These are phyloP conservation scores for Brachypodium distachyon DNA, from an alignment of 202 grass and related monocot genomes.

Conservation along the genomic window DNA sequence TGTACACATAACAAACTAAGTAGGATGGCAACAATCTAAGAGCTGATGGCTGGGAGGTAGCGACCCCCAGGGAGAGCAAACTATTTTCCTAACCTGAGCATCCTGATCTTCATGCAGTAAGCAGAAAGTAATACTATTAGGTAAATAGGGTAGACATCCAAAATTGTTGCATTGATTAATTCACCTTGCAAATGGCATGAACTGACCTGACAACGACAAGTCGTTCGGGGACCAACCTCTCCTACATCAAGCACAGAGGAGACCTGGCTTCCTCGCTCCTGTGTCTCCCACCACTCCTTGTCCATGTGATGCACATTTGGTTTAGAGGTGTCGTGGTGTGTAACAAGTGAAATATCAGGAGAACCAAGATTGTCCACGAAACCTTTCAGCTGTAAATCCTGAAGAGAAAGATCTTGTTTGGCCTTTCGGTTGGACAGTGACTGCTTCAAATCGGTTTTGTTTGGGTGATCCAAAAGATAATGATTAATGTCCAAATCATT, in stretches of 20 bases:
- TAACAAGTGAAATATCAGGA: conserved; percentile 25
- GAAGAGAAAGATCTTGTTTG: conserved; percentile 58
- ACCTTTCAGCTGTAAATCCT: conserved; percentile 89
- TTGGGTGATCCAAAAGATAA: conserved; percentile 30
- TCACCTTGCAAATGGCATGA: too few relatives aligned
- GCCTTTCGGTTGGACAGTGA: conserved; percentile 55
- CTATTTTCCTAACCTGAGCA: too few relatives aligned
- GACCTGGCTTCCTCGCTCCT: conserved; percentile 74
- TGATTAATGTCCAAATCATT: conserved; percentile 43
- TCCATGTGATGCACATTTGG: conserved; percentile 42
- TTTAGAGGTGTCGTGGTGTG: conserved; percentile 28
- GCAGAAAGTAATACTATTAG: too few relatives aligned
- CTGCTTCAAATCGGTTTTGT: conserved; percentile 52
- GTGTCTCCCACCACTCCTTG: conserved; percentile 92
- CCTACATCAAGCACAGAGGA: conserved; percentile 67
- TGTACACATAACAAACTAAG: too few relatives aligned
- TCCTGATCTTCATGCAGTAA: too few relatives aligned
- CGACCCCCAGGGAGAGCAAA: too few relatives aligned
- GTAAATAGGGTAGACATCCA: too few relatives aligned
- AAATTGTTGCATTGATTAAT: too few relatives aligned
- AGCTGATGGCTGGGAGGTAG: too few relatives aligned
- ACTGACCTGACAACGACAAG: conserved; percentile 90
- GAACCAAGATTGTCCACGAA: conserved; percentile 75
- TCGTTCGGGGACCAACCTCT: conserved; percentile 74
- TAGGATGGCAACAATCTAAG: too few relatives aligned